A percentile compares a stretch with the other conserved stretches of the same genome.
These are phyloP conservation scores for Castanea sativa DNA, from an alignment of 306 rosid species.

Conservation along the genomic window DNA sequence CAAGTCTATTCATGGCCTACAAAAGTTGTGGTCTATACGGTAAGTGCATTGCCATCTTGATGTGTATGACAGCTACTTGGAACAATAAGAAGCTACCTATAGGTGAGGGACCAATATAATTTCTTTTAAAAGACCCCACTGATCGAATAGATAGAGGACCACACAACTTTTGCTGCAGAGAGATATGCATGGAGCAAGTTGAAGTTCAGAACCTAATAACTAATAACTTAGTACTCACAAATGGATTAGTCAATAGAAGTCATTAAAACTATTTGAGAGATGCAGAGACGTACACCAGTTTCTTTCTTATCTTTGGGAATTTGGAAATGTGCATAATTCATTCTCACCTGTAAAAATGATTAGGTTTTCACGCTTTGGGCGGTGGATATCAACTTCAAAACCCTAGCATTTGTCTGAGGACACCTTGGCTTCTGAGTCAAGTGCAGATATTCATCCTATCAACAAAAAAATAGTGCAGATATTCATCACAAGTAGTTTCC, in stretches of 20 bases:
- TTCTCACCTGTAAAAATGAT: conserved; percentile 4
- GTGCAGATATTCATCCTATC: background rate
- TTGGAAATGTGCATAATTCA: background rate
- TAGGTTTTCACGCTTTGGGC: background rate
- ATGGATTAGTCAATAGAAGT: conserved; percentile 27
- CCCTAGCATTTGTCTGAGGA: conserved; percentile 15
- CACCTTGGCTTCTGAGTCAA: background rate
- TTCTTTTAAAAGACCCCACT: conserved; percentile 24
- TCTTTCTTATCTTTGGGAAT: conserved; percentile 35
- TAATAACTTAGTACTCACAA: conserved; percentile 24
- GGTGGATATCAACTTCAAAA: conserved; percentile 17
- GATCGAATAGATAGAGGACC: conserved; percentile 62
- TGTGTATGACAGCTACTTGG: conserved; percentile 43
- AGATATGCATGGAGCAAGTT: conserved; percentile 60
- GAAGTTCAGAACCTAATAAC: conserved; percentile 21
- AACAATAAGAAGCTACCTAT: conserved; percentile 41
- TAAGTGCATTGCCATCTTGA: conserved; percentile 46
- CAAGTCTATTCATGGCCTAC: conserved; percentile 37
- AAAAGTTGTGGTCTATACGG: conserved; percentile 58
- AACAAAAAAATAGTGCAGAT: background rate
- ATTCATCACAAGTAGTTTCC: background rate
- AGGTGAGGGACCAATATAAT: conserved; percentile 64
- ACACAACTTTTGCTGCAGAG: conserved; percentile 68
- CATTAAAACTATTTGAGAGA: conserved; percentile 25
- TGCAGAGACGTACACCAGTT: conserved; percentile 25